Evolutionary conservation across 768 basidiomycete genomes (phyloP), one percentile per base, ranked within the genome.

Genomic region (Naganishia kalamii): DNA sequence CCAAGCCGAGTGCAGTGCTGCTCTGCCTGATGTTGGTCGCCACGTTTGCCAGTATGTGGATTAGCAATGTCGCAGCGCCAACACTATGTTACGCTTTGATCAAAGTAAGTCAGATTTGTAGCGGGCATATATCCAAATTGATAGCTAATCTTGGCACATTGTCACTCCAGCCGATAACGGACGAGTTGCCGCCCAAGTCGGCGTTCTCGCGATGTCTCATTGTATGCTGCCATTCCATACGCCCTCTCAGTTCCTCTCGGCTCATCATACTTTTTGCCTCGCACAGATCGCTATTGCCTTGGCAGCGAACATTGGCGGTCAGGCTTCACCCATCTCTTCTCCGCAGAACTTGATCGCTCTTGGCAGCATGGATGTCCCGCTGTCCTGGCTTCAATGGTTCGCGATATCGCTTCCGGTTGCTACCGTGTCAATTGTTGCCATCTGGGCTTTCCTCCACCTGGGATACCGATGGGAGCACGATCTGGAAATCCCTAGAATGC

Each of bases 41-140:
- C 1, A 97, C 92, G 74, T 99, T 99, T 75, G 92, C 93, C 3
- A 92, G 90, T 78, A 99, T 98, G 94, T 98, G 92, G 96, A 98
- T 99, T 72, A 92, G 90, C 78, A 98, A 99, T 74, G 96, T 99
- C 21, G 94, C 96, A 3, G 96, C 96, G 19, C 93, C 94, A 11
- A 96, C 94, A 2, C 82, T 98, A 12, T 97, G 96, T 81, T 98
- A 96, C 77, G 90, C 92, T 21, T 82, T 99, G 65, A 93, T 98
- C 75, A 87, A 88, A 75, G 92, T 93, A 79, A 65, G 85, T 43
- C 30, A 4, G 60, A 19, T 13, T 23, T 32, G 44, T 17, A 13
- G 5, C 41, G 35, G 17, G 13, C 27, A 27, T 6, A 10, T 23
- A 33, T 19, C 43, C 11, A 10, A 19, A 1, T 6, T 1, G 4